Conservation (phyloP, 176 grass and related monocot species). For the Saccharum spontaneum region DNA sequence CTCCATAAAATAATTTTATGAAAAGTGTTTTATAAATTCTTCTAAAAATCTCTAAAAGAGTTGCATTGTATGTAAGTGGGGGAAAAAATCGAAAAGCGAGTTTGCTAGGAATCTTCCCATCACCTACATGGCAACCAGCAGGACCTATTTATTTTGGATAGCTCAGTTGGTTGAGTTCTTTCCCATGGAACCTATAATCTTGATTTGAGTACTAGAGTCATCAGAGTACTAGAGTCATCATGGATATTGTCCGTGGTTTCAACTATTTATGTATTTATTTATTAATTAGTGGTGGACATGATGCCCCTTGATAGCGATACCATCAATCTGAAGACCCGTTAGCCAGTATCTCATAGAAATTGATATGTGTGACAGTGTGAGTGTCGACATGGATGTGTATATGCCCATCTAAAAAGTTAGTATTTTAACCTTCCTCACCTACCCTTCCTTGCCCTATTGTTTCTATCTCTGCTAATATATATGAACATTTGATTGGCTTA, state of each 20-base stretch:
- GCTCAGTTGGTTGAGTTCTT: background rate
- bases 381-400: background rate
- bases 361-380: background rate
- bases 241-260: background rate
- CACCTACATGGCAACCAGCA: background rate
- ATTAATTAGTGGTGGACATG: background rate
- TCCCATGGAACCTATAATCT: background rate
- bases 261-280: background rate
- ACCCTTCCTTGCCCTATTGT: background rate
- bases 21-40: background rate
- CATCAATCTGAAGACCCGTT: background rate
- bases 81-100: background rate
- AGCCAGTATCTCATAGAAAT: background rate
- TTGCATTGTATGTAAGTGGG: background rate
- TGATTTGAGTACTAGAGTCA: background rate
- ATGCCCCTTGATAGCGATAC: background rate
- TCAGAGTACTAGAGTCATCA: background rate
- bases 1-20: background rate
- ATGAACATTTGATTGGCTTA: background rate
- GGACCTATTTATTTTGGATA: too few species aligned
- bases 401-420: background rate
- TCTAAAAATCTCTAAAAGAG: background rate
- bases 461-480: background rate
- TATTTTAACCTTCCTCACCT: background rate
- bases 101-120: background rate